Conservation (phyloP, 371 early-diverging fungal species). For the Funneliformis caledonium region DNA sequence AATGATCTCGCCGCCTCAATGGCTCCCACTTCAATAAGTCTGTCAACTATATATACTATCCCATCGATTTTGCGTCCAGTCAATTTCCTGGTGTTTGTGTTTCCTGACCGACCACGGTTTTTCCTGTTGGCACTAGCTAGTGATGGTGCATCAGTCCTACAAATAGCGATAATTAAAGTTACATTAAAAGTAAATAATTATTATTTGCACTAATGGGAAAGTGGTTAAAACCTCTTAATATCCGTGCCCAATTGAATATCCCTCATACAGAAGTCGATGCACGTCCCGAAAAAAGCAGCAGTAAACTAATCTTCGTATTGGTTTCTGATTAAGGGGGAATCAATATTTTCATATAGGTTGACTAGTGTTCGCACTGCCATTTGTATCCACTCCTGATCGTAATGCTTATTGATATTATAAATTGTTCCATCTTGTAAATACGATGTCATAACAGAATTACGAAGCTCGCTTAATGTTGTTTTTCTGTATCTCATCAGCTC, state of each 20-base stretch:
- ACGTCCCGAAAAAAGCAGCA: background rate
- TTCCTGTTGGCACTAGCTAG: slow-evolving; percentile 19
- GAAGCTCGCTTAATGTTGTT: background rate
- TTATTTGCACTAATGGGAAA: background rate
- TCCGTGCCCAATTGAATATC: background rate
- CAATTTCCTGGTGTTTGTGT: slow-evolving; percentile 4
- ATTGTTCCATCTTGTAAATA: background rate
- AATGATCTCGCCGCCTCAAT: slow-evolving; percentile 7
- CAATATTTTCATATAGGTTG: slow-evolving; percentile 6
- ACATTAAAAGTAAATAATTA: background rate
- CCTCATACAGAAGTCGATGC: background rate
- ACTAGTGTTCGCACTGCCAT: background rate
- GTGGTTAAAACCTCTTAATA: background rate
- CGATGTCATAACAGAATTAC: background rate
- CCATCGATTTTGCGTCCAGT: slow-evolving; percentile 14
- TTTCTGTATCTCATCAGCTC: background rate
- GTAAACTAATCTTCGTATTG: background rate
- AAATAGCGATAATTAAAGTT: slow-evolving; percentile 1
- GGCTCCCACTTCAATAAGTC: background rate
- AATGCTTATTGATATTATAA: background rate
- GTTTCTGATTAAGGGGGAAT: background rate
- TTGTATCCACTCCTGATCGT: slow-evolving; percentile 5
- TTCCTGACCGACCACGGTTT: background rate
- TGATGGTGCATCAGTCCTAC: slow-evolving; percentile 28
- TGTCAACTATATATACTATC: slow-evolving; percentile 6